phyloP scores from a whole-genome alignment of 1,284 basidiomycete species.

The Inonotus obliquus region DNA sequence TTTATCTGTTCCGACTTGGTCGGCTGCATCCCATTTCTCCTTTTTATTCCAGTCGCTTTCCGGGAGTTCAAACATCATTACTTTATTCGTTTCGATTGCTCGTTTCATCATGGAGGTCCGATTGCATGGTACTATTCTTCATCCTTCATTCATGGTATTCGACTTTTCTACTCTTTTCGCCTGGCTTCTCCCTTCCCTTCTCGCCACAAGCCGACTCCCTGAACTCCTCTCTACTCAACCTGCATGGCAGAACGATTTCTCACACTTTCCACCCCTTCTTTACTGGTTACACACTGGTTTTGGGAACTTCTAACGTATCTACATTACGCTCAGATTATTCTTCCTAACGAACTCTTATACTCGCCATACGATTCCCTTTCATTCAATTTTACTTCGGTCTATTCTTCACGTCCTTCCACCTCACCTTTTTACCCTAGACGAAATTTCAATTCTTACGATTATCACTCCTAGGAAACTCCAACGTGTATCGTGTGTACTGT shows the following conservation, averaged over 20 bases:
- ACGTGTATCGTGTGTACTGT: background rate
- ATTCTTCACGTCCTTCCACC: too few species aligned
- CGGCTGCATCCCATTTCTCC: background rate
- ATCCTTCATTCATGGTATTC: background rate
- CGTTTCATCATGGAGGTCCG: background rate
- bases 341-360: background rate
- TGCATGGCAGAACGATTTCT: background rate
- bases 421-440: too few species aligned
- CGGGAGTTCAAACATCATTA: too few species aligned
- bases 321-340: background rate
- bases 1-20: background rate
- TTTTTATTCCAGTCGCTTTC: background rate
- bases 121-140: background rate
- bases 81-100: background rate
- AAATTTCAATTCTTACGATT: too few species aligned
- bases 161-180: background rate
- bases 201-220: background rate
- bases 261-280: background rate
- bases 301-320: background rate
- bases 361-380: too few species aligned
- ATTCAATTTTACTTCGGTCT: too few species aligned
- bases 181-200: background rate
- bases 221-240: background rate
- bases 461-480: too few species aligned
- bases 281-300: background rate